Base-by-base conservation (phyloP, 2,329 filamentous ascomycete genomes). In the Aciculosporium take region DNA sequence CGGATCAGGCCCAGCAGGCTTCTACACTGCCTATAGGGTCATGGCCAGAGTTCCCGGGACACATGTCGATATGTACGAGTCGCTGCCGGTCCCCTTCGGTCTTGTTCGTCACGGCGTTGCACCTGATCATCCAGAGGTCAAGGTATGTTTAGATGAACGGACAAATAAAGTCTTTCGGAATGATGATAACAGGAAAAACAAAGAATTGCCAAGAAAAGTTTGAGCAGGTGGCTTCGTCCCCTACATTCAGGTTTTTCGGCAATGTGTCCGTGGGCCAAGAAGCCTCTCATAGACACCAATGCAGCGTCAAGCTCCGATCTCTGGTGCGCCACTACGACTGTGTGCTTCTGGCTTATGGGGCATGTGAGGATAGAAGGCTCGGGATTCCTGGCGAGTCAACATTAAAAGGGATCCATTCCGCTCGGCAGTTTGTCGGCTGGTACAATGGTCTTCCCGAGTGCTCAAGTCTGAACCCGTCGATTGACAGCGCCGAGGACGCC, bases 51-150 rank as follows among this genome's bases (percentile, higher is more conserved):
- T 91, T 29, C 69, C 78, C 18, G 67, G 79, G 56, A 79, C 81
- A 0, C 71, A 74, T 39, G 73, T 98, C 18, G 89, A 96, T 61
- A 96, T 98, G 89, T 98, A 94, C 56, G 91, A 98, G 63, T 78
- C 85, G 23, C 65, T 96, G 30, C 91, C 91, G 0, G 87, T 94
- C 4, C 91, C 91, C 0, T 98, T 85, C 56, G 91, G 91, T 1
- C 71, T 98, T 42, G 88, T 94, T 38, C 74, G 91, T 42, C 94
- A 91, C 56, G 91, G 91, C 7, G 91, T 98, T 44, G 93, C 91
- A n/a, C 91, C 91, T 5, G 91, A 98, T 58, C 91, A 98, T 62
- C 89, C 91, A 0, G 89, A 98, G 65, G 91, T 98, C 50, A 98
- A 98, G 76, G 86, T 91, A 65, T 45, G 63, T 35, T 23, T n/a